Base-by-base conservation (phyloP, 2,329 filamentous ascomycete species). In the Talaromyces sp. region DNA sequence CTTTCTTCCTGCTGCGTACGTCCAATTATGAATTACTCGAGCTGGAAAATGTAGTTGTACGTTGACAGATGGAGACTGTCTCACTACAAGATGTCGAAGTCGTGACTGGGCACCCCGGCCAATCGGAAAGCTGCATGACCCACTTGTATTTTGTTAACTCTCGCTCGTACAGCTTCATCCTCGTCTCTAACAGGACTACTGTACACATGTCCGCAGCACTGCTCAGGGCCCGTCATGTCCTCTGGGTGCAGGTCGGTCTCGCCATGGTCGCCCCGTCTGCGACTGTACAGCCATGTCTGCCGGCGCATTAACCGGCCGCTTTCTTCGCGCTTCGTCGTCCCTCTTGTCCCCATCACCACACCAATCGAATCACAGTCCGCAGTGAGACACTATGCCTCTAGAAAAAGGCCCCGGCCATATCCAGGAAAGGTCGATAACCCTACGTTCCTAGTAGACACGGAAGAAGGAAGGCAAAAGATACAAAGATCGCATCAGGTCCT, bases 71-170 rank as follows among this genome's bases (percentile, higher is more conserved):
- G 9, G 31, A 13, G 10, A 32, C 31, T 11, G 11, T 14, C 3
- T 14, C 13, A 35, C 2, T 35, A 14, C 31, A 32, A 32, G 38
- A 43, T 43, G 38, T 43, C 38, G 21, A 21, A 5, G 41, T 24
- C n/a, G n/a, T 46, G 43, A 11, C 41, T 9, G n/a, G 9, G 52
- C 27, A 21, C 21, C n/a, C 13, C 32, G 53, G 19, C 58, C 46
- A 60, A 60, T 60, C 58, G 58, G 58, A 56, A 50, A 31, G 29
- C 52, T 6, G 29, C 11, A 56, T 4, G 38, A 49, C 35, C 54
- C 54, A 56, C 54, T 56, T 56, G 29, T 56, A 19, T 41, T 35
- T 8, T 26, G 11, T 38, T 24, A 9, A 14, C 14, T 5, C 14
- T 35, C n/a, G 26, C 21, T 17, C 41, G 43, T 41, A 11, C 21